phyloP scores from a whole-genome alignment of 345 rosid species.

The Crucihimalaya himalaica region DNA sequence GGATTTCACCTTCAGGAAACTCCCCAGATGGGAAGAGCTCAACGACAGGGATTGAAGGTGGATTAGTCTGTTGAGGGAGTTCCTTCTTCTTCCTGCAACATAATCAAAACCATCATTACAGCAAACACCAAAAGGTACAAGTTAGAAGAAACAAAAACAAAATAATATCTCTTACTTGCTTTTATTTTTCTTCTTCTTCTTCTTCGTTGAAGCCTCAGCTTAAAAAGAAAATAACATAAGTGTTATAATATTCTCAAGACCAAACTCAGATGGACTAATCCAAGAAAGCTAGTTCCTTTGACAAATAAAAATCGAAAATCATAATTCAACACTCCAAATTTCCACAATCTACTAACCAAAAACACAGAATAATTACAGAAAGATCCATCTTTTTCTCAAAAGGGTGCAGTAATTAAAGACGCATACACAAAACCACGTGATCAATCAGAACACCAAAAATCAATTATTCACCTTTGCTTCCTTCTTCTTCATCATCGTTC shows the following conservation, averaged over 20 bases:
- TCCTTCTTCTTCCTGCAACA: constrained; percentile 83
- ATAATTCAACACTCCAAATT: not conserved
- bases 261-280: constrained; percentile 21
- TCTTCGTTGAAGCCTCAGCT: constrained; percentile 73
- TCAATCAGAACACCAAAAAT: not conserved
- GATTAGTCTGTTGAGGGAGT: constrained; percentile 71
- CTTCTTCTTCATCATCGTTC: constrained; percentile 56
- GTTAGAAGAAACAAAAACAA: not conserved
- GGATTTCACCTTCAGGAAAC: constrained; percentile 98
- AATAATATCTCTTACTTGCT: constrained; percentile 69
- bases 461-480: constrained; percentile 49
- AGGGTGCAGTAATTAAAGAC: not conserved
- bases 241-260: not conserved
- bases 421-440: not conserved
- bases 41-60: constrained; percentile 73
- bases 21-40: constrained; percentile 92
- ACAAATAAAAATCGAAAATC: not conserved
- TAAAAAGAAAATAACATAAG: not conserved
- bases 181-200: constrained; percentile 95
- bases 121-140: constrained; percentile 10
- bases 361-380: constrained; percentile 4
- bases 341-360: not conserved
- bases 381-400: not conserved
- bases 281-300: constrained; percentile 9
- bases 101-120: constrained; percentile 16